These are phyloP conservation scores for Cladosporium oxysporum DNA, from an alignment of 2,329 filamentous ascomycete species.

Conservation along the genomic window DNA sequence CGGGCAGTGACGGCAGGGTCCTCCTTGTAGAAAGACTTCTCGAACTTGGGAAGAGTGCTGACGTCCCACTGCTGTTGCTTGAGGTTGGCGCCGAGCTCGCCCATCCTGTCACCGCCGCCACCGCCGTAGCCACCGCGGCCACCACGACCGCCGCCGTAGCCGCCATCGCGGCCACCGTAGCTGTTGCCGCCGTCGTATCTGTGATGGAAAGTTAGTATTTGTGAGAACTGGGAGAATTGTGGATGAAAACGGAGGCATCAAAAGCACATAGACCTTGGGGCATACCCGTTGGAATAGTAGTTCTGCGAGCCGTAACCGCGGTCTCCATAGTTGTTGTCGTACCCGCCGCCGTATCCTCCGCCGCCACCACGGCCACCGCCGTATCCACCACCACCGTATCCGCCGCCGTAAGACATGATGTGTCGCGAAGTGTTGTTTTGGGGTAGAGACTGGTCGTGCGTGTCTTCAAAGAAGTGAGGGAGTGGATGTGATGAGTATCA, in stretches of 20 bases:
- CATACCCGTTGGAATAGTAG: slow-evolving; percentile 50
- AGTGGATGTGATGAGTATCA: slow-evolving; percentile 21
- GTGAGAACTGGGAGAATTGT: background rate
- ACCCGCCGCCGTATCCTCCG: slow-evolving; percentile 32
- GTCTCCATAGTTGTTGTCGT: slow-evolving; percentile 37
- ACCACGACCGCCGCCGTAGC: slow-evolving; percentile 26
- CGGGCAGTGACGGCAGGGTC: slow-evolving; percentile 75
- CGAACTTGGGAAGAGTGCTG: slow-evolving; percentile 83
- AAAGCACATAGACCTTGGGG: slow-evolving; percentile 44
- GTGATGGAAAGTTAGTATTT: slow-evolving; percentile 16
- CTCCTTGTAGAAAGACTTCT: slow-evolving; percentile 99
- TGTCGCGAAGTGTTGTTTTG: background rate
- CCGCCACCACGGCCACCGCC: slow-evolving; percentile 34
- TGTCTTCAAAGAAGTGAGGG: slow-evolving; percentile 9
- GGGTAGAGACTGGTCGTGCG: slow-evolving; percentile 16
- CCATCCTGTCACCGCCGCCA: slow-evolving; percentile 93
- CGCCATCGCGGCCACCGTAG: slow-evolving; percentile 29
- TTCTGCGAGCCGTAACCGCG: slow-evolving; percentile 50
- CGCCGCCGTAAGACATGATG: slow-evolving; percentile 49
- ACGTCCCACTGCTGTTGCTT: slow-evolving; percentile 90
- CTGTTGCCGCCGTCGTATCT: slow-evolving; percentile 27
- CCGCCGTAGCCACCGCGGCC: slow-evolving; percentile 62
- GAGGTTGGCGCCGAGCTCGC: slow-evolving; percentile 80
- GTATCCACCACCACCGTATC: slow-evolving; percentile 34
- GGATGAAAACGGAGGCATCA: slow-evolving; percentile 31